A percentile compares a stretch with the other conserved stretches of the same genome.
phyloP scores from a whole-genome alignment of 495 filamentous ascomycete species.

The Annulohypoxylon bovei region DNA sequence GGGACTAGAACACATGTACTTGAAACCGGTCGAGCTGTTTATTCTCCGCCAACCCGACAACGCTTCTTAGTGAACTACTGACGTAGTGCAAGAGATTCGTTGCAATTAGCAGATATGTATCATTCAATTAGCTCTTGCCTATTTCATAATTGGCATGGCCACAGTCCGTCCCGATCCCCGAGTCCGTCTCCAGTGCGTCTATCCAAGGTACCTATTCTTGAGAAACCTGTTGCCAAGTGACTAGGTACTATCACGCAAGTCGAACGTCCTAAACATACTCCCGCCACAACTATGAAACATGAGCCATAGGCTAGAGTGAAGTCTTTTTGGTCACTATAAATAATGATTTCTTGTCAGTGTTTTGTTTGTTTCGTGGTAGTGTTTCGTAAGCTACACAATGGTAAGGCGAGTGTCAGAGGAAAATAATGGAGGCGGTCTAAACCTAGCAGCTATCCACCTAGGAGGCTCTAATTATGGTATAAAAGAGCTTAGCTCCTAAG shows the following conservation, averaged over 20 bases:
- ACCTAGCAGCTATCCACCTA: background rate
- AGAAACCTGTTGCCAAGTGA: background rate
- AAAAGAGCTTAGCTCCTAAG: background rate
- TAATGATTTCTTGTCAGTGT: background rate
- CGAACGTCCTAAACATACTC: background rate
- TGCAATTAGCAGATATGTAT: background rate
- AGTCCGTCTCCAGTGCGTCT: background rate
- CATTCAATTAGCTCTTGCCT: background rate
- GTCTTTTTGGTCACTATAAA: background rate
- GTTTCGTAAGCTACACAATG: background rate
- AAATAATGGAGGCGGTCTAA: background rate
- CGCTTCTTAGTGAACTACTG: background rate
- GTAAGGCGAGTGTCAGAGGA: background rate
- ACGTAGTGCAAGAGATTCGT: background rate
- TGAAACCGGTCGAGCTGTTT: constrained; percentile 31
- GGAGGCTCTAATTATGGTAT: background rate
- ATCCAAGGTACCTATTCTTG: background rate
- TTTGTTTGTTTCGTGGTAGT: background rate
- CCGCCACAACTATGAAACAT: background rate
- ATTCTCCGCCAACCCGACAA: constrained; percentile 24
- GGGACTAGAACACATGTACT: constrained; percentile 30
- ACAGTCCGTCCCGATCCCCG: constrained; percentile 6
- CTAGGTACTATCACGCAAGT: background rate
- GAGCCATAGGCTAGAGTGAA: background rate
- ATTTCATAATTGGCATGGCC: background rate